These are phyloP conservation scores for Epichloe gansuensis DNA, from an alignment of 2,329 filamentous ascomycete genomes.

Conservation along the genomic window DNA sequence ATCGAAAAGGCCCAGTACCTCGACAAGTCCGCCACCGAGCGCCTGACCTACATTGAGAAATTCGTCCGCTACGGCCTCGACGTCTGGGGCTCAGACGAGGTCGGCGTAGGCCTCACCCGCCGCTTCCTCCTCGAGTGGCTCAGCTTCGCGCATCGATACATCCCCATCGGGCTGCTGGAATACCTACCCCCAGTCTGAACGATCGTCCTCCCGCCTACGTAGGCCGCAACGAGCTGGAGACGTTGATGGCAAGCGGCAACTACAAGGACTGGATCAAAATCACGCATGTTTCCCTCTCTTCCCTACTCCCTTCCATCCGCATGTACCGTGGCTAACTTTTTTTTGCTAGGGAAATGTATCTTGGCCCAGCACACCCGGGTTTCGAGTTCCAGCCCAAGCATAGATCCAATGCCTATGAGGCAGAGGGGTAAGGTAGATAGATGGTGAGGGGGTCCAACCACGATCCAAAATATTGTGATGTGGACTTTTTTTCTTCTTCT, in stretches of 20 bases:
- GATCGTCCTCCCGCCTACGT: constrained; percentile 77
- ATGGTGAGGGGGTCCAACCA: background rate
- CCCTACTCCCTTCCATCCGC: background rate
- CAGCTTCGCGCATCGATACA: constrained; percentile 84
- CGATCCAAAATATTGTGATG: background rate
- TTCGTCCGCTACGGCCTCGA: constrained; percentile 86
- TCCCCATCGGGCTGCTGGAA: constrained; percentile 81
- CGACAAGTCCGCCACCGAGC: constrained; percentile 84
- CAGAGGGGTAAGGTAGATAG: constrained; percentile 44
- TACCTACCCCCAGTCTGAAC: constrained; percentile 79
- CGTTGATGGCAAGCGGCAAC: constrained; percentile 78
- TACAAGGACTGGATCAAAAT: constrained; percentile 99
- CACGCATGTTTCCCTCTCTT: constrained; percentile 46
- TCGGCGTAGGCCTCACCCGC: constrained; percentile 80
- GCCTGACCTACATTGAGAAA: constrained; percentile 74
- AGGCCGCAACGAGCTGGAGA: constrained; percentile 85
- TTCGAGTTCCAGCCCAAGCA: constrained; percentile 97
- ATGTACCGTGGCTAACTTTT: background rate
- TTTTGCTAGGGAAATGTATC: constrained; percentile 76
- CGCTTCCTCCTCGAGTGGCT: constrained; percentile 93
- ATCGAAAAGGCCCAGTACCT: constrained; percentile 86
- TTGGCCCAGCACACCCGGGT: constrained; percentile 77
- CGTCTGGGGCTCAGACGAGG: constrained; percentile 90
- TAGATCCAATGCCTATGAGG: constrained; percentile 85
- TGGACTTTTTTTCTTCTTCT: background rate